Percentiles rank a stretch among this genome's conserved stretches.
These are phyloP conservation scores for Pascua sp. DNA, from an alignment of 1,284 basidiomycete genomes.

Conservation along the genomic window DNA sequence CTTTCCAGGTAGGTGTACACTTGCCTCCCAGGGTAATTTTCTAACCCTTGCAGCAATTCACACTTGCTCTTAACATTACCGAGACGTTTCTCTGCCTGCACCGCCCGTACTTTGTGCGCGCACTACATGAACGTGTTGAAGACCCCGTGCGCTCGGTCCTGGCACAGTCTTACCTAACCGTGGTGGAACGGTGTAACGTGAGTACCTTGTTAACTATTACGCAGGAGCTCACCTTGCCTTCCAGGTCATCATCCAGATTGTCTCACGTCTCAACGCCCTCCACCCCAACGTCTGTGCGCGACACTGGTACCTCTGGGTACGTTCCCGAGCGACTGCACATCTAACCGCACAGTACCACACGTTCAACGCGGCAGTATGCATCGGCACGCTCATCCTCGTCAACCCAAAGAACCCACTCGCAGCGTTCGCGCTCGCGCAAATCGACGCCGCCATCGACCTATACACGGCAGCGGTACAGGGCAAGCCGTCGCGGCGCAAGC, in stretches of 20 bases:
- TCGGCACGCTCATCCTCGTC: constrained; percentile 18
- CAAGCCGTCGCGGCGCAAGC: constrained; percentile 10
- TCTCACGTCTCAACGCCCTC: constrained; percentile 16
- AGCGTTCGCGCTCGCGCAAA: constrained; percentile 9
- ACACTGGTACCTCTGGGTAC: constrained; percentile 28
- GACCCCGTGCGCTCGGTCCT: constrained; percentile 21
- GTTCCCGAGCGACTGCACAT: neutral
- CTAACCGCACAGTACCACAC: constrained; percentile 22
- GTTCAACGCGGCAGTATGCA: constrained; percentile 30
- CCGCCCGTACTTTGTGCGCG: constrained; percentile 30
- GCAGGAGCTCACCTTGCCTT: neutral
- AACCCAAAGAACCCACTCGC: constrained; percentile 13
- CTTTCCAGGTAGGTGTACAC: constrained; percentile 11
- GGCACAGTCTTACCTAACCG: constrained; percentile 23
- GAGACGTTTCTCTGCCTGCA: constrained; percentile 28
- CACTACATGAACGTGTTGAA: constrained; percentile 16
- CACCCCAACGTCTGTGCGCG: constrained; percentile 26
- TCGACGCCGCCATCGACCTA: constrained; percentile 18
- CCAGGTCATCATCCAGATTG: constrained; percentile 29
- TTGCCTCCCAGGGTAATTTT: too few species aligned
- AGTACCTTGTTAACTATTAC: neutral
- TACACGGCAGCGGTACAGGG: constrained; percentile 17
- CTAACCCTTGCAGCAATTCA: constrained; percentile 17
- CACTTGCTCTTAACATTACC: constrained; percentile 24
- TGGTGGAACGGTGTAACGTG: constrained; percentile 31